Percentiles rank a stretch among this genome's conserved stretches.
Evolutionary conservation across 2,329 filamentous ascomycete species (phyloP).

Genomic region (Microcyclospora pomicola): DNA sequence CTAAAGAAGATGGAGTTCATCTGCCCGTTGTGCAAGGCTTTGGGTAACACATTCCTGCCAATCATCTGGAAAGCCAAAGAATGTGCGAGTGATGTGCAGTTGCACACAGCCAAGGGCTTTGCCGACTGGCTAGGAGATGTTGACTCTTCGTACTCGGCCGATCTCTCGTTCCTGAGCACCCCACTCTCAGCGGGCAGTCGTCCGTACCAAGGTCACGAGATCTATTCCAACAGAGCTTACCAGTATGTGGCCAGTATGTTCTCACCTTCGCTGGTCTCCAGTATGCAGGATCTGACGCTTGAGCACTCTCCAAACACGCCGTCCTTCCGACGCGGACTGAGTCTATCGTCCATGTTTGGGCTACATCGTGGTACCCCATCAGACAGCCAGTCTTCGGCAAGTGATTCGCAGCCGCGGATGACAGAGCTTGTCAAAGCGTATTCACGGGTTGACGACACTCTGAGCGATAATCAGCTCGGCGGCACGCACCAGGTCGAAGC

Average conservation of each 20-base stretch:
- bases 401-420: constrained; percentile 6
- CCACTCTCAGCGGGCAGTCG: constrained; percentile 11
- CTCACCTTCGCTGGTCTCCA: constrained; percentile 16
- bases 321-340: constrained; percentile 7
- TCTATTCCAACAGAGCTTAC: constrained; percentile 12
- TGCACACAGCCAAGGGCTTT: constrained; percentile 40
- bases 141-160: constrained; percentile 37
- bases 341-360: constrained; percentile 7
- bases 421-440: constrained; percentile 40
- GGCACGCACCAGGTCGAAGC: constrained; percentile 5
- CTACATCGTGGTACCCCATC: constrained; percentile 1
- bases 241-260: constrained; percentile 18
- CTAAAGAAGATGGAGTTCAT: constrained; percentile 75
- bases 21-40: constrained; percentile 88
- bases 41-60: constrained; percentile 88
- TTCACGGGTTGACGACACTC: constrained; percentile 40
- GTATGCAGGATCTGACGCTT: constrained; percentile 17
- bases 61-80: constrained; percentile 93
- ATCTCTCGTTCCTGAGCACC: constrained; percentile 34
- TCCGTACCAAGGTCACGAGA: constrained; percentile 19
- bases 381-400: neutral
- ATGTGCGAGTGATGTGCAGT: constrained; percentile 59
- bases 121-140: constrained; percentile 49
- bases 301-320: constrained; percentile 10
- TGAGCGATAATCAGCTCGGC: constrained; percentile 36